These are phyloP conservation scores for Amylostereum areolatum DNA, from an alignment of 1,284 basidiomycete genomes.

Conservation along the genomic window DNA sequence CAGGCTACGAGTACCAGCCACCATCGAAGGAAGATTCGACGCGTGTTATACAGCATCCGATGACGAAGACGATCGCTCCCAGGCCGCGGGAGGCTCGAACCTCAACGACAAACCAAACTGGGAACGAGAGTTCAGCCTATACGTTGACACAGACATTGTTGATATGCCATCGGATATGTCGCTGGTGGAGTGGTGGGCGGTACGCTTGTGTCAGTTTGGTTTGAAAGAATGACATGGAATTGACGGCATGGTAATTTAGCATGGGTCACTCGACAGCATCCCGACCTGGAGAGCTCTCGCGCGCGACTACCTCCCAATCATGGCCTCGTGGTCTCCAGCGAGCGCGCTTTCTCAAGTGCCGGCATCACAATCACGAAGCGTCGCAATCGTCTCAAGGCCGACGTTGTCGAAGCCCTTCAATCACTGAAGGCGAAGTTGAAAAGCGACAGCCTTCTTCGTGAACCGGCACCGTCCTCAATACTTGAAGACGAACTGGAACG, in stretches of 20 bases:
- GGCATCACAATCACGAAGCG: constrained; percentile 17
- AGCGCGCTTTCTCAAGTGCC: constrained; percentile 15
- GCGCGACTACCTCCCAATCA: too few species aligned
- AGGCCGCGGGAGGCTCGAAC: background rate
- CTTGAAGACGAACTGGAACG: too few species aligned
- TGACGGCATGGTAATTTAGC: too few species aligned
- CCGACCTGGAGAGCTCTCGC: too few species aligned
- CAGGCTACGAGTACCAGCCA: too few species aligned
- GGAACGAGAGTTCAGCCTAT: constrained; percentile 18
- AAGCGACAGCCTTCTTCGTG: too few species aligned
- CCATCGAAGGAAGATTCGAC: background rate
- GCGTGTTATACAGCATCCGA: background rate
- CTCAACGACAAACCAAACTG: constrained; percentile 6
- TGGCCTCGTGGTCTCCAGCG: too few species aligned
- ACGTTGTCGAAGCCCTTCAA: constrained; percentile 32
- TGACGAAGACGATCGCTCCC: background rate
- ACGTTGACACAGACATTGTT: constrained; percentile 15
- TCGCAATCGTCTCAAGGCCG: constrained; percentile 15
- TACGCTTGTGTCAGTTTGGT: too few species aligned
- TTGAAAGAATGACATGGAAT: too few species aligned
- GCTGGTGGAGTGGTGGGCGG: constrained; percentile 27
- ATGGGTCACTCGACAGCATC: too few species aligned
- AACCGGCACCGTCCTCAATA: too few species aligned
- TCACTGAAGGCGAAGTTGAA: constrained; percentile 30
- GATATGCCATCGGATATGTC: constrained; percentile 18